Evolutionary conservation across 2,329 filamentous ascomycete genomes (phyloP).

Genomic region (Aspergillus felis): DNA sequence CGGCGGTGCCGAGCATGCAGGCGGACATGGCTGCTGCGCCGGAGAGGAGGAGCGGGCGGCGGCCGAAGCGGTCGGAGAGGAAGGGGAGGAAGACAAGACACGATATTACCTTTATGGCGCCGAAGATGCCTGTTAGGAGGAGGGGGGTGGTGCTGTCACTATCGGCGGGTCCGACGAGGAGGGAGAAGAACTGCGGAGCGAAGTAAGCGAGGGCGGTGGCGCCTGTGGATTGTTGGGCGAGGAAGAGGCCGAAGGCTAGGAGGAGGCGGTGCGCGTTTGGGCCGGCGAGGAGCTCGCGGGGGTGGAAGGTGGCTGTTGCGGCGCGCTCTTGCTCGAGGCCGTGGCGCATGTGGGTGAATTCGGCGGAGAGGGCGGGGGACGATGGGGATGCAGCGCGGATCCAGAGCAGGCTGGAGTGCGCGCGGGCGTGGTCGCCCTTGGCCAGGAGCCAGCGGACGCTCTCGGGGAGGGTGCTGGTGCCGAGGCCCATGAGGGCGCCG

Average conservation of each 20-base stretch:
- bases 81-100: constrained; percentile 52
- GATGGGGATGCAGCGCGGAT: constrained; percentile 42
- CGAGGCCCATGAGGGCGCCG: constrained; percentile 45
- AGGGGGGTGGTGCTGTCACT: constrained; percentile 43
- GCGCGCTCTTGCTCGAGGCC: constrained; percentile 46
- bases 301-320: constrained; percentile 43
- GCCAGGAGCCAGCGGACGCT: constrained; percentile 50
- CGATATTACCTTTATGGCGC: constrained; percentile 50
- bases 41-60: constrained; percentile 48
- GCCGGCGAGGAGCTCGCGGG: constrained; percentile 44
- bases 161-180: constrained; percentile 42
- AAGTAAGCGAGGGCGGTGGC: constrained; percentile 55
- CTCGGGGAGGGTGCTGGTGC: constrained; percentile 48
- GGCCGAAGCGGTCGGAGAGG: constrained; percentile 50
- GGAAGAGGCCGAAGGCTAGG: constrained; percentile 47
- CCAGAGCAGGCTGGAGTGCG: constrained; percentile 49
- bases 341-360: constrained; percentile 50
- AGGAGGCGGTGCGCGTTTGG: constrained; percentile 45
- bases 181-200: constrained; percentile 52
- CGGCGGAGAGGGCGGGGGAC: constrained; percentile 32
- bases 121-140: constrained; percentile 52
- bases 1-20: constrained; percentile 47
- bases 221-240: constrained; percentile 52
- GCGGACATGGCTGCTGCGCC: constrained; percentile 44
- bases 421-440: constrained; percentile 43